Evolutionary conservation across 495 filamentous ascomycete genomes (phyloP).

Genomic region (Hypomontagnella monticulosa): DNA sequence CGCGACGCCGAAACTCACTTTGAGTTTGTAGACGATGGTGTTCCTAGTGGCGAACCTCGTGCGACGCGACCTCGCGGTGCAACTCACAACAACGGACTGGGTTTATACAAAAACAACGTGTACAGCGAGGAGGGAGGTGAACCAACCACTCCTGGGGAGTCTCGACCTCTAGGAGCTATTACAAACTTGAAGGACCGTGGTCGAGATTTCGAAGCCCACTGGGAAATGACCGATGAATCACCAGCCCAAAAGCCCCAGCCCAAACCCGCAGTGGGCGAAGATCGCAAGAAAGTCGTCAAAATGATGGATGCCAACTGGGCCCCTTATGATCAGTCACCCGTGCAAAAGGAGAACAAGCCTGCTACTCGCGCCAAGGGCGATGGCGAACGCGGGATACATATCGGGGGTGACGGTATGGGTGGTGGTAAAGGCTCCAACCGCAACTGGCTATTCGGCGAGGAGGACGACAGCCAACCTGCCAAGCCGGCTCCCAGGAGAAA

Average conservation of each 20-base stretch:
- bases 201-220: constrained; percentile 80
- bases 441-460: constrained; percentile 69
- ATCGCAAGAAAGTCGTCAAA: constrained; percentile 68
- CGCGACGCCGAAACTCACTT: constrained; percentile 85
- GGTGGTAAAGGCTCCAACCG: constrained; percentile 69
- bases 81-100: constrained; percentile 68
- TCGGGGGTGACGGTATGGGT: constrained; percentile 78
- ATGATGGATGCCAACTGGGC: constrained; percentile 76
- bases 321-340: constrained; percentile 69
- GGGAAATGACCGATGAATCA: constrained; percentile 71
- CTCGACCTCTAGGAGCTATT: constrained; percentile 62
- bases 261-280: constrained; percentile 51
- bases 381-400: constrained; percentile 62
- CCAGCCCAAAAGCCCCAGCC: constrained; percentile 50
- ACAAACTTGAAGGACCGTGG: constrained; percentile 72
- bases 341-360: constrained; percentile 58
- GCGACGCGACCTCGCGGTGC: constrained; percentile 56
- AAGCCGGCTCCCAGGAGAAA: constrained; percentile 51
- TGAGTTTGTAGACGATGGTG: constrained; percentile 66
- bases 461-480: constrained; percentile 51
- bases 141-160: constrained; percentile 38
- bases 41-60: constrained; percentile 42
- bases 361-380: constrained; percentile 37
- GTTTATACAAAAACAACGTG: constrained; percentile 80
- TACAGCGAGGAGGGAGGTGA: constrained; percentile 64